Percentiles rank a stretch among this genome's conserved stretches.
Evolutionary conservation across 2,329 filamentous ascomycete species (phyloP).

Genomic region (Phyllosticta citribraziliensis): DNA sequence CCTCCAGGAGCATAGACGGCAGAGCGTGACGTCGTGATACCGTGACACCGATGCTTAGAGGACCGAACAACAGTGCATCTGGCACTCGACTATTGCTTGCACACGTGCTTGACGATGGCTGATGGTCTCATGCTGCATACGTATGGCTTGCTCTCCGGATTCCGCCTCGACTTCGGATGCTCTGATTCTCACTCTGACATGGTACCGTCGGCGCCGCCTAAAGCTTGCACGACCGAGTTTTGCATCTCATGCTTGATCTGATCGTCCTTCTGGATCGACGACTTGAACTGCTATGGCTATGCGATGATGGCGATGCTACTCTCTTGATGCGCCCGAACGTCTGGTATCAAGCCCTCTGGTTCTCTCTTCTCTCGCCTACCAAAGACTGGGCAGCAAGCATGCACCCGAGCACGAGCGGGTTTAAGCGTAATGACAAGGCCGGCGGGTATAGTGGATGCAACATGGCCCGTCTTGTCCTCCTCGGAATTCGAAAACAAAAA

Average conservation of each 20-base stretch:
- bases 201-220: not conserved
- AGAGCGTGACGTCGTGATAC: conserved; percentile 17
- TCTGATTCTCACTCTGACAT: conserved; percentile 4
- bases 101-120: conserved; percentile 23
- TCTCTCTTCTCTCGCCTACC: not conserved
- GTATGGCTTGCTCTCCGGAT: conserved; percentile 7
- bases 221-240: conserved; percentile 4
- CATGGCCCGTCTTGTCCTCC: not conserved
- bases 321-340: conserved; percentile 4
- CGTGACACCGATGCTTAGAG: conserved; percentile 28
- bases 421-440: not conserved
- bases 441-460: not conserved
- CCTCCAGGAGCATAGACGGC: conserved; percentile 25
- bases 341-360: not conserved
- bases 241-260: conserved; percentile 10
- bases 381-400: not conserved
- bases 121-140: conserved; percentile 15
- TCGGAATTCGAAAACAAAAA: not conserved
- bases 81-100: conserved; percentile 25
- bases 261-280: conserved; percentile 3
- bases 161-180: conserved; percentile 7
- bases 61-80: conserved; percentile 14
- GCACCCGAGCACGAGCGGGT: not conserved
- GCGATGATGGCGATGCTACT: conserved; percentile 7
- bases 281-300: conserved; percentile 10